These are phyloP conservation scores for Chaetomium cochliodes DNA, from an alignment of 495 filamentous ascomycete species.

Conservation along the genomic window DNA sequence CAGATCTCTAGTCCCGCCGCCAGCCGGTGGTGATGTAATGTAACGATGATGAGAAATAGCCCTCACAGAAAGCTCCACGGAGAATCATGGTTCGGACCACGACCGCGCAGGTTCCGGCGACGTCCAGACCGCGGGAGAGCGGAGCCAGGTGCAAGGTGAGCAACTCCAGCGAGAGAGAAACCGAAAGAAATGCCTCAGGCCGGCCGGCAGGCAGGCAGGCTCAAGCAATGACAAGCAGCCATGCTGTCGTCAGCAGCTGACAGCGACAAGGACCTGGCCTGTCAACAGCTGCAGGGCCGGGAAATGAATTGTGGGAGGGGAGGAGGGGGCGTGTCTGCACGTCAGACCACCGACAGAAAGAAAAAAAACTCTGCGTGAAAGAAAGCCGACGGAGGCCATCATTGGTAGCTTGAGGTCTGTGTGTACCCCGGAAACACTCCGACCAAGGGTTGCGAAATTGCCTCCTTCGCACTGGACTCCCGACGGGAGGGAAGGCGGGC, in stretches of 20 bases:
- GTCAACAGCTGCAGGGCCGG: background rate
- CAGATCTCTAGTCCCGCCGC: background rate
- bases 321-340: background rate
- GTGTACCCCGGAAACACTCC: background rate
- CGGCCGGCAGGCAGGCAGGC: too few species aligned
- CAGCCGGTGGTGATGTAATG: background rate
- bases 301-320: conserved; percentile 6
- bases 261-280: conserved; percentile 1
- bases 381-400: background rate
- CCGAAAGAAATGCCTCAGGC: conserved; percentile 6
- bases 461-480: background rate
- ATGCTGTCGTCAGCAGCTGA: conserved; percentile 2
- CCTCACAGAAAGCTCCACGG: background rate
- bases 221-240: too few species aligned
- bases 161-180: background rate
- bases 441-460: conserved; percentile 2
- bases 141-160: too few species aligned
- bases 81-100: background rate
- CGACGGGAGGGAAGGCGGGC: background rate
- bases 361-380: background rate
- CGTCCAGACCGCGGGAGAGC: background rate
- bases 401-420: background rate
- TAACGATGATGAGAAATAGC: background rate
- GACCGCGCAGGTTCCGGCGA: background rate
- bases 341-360: background rate